These are phyloP conservation scores for Sporothrix curviconia DNA, from an alignment of 2,329 filamentous ascomycete species.

Conservation along the genomic window DNA sequence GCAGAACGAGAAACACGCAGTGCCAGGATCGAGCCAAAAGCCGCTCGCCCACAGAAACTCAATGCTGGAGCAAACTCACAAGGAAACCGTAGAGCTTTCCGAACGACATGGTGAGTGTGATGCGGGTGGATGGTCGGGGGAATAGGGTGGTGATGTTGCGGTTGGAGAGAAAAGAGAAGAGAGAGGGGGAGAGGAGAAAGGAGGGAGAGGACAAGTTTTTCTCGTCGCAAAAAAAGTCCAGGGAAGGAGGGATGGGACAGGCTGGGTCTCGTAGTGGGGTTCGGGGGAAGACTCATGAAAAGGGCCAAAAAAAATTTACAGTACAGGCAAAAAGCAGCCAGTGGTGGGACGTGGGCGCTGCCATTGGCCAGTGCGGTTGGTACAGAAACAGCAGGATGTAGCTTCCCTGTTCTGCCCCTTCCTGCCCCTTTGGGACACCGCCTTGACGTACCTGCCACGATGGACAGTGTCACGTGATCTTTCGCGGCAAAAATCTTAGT, in stretches of 20 bases:
- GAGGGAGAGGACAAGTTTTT: slow-evolving; percentile 18
- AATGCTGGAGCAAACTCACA: slow-evolving; percentile 44
- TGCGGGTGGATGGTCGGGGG: slow-evolving; percentile 21
- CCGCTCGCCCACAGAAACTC: slow-evolving; percentile 4
- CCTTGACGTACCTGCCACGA: not conserved
- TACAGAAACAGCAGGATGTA: slow-evolving; percentile 1
- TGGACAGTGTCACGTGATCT: not conserved
- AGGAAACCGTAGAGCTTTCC: slow-evolving; percentile 90
- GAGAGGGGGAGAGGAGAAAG: slow-evolving; percentile 10
- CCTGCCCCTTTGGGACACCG: not conserved
- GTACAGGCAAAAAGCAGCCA: not conserved
- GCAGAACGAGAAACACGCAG: not conserved
- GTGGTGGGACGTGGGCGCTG: slow-evolving; percentile 6
- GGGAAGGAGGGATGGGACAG: slow-evolving; percentile 1
- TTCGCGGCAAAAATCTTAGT: slow-evolving; percentile 5
- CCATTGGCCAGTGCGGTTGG: slow-evolving; percentile 1
- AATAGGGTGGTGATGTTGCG: slow-evolving; percentile 22
- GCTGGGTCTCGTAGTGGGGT: slow-evolving; percentile 15
- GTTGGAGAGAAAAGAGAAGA: slow-evolving; percentile 19
- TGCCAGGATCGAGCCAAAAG: slow-evolving; percentile 1
- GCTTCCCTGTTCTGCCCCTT: not conserved
- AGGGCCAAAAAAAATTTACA: slow-evolving; percentile 3
- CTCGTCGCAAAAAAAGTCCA: slow-evolving; percentile 17
- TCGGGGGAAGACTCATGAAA: slow-evolving; percentile 10
- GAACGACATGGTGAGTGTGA: slow-evolving; percentile 72